These are phyloP conservation scores for Raphanus sativus DNA, from an alignment of 345 rosid species.

Conservation along the genomic window DNA sequence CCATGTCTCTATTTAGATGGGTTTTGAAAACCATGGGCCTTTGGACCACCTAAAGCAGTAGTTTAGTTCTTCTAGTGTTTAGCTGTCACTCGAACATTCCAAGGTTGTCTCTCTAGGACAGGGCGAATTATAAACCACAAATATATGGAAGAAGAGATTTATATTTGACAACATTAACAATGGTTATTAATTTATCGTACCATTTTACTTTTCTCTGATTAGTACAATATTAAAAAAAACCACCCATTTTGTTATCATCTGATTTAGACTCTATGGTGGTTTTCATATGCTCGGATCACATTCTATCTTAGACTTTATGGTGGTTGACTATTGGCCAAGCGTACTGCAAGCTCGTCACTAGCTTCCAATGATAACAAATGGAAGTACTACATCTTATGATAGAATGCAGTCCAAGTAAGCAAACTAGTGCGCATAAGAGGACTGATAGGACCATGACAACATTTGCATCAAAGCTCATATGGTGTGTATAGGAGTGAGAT, in stretches of 20 bases:
- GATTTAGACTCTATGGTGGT: conserved; percentile 47
- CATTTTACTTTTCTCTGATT: conserved; percentile 21
- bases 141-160: conserved; percentile 16
- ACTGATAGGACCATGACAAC: conserved; percentile 77
- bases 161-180: conserved; percentile 20
- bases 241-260: conserved; percentile 22
- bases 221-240: conserved; percentile 31
- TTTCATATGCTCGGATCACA: conserved; percentile 50
- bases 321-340: conserved; percentile 46
- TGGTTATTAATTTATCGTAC: conserved; percentile 33
- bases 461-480: conserved; percentile 60
- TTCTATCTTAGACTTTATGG: conserved; percentile 33
- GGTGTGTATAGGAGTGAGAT: conserved; percentile 34
- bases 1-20: not conserved
- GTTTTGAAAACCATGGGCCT: not conserved
- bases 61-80: not conserved
- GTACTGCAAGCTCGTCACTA: conserved; percentile 33
- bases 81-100: not conserved
- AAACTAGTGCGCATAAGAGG: conserved; percentile 76
- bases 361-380: conserved; percentile 40
- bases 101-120: not conserved
- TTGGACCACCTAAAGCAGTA: not conserved
- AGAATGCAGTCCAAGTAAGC: conserved; percentile 74
- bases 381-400: conserved; percentile 68
- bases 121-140: conserved; percentile 1